Evolutionary conservation across 768 basidiomycete species (phyloP), one percentile per base, ranked within the genome.

Genomic region (Amanita rimosa): DNA sequence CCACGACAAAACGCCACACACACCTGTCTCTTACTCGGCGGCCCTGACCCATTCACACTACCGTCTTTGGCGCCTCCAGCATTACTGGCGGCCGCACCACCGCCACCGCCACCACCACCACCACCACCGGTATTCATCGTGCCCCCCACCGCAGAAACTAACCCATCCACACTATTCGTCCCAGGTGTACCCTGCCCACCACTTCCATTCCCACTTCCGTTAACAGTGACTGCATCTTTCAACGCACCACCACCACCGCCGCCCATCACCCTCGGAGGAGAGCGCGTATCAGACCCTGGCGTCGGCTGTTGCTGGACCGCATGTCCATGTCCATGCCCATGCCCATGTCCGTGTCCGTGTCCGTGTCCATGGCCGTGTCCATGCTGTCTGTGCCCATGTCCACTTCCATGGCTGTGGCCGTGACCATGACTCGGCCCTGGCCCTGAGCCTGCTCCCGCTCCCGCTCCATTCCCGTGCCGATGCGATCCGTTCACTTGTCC

Each of bases 21-120:
- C 38, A 54, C 56, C 48, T 55, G 54, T 49, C 56, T 53, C 44
- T 57, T 57, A 19, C 40, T 38, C 11, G 56, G 44, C 9, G 54
- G 34, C 4, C 31, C 21, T 4, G 45, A 46, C 45, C 45, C 45
- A 26, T 46, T 46, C 7, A 46, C n/a, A 9, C 33, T 35, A 26
- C 26, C 21, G 0, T 31, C 29, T 31, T 31, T 31, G 10, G 11
- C 29, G 4, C 29, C 11, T 11, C 29, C 29, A 10, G 7, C 29
- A 24, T 7, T 26, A 26, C 26, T 26, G 6, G 26, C 26, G 6
- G 26, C 5, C 5, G 26, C 26, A 26, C 29, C 22, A 24, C 11
- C 11, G 4, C 29, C 11, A 11, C 29, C 29, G 11, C 29, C 29
- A n/a, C 11, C 11, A 11, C 29, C 11, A 11, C 29, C 29, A 31